Percentiles rank a stretch among this genome's conserved stretches.
Conservation (phyloP, 2,329 filamentous ascomycete genomes). For the Aspergillus ibericus region DNA sequence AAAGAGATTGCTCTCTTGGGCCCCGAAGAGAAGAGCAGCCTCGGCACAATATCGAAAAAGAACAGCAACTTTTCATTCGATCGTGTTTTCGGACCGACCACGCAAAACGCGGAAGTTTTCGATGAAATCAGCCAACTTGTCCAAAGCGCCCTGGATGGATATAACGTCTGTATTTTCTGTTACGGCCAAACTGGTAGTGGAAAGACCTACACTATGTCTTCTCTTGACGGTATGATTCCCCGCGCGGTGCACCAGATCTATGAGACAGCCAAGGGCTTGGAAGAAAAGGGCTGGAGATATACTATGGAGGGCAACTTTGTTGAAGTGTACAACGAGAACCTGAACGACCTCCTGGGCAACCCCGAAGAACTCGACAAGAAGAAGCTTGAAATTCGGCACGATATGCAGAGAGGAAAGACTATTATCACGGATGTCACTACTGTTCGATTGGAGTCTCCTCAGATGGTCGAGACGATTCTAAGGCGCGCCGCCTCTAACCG, state of each 20-base stretch:
- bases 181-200: slow-evolving; percentile 97
- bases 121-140: slow-evolving; percentile 96
- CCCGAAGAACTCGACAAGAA: slow-evolving; percentile 72
- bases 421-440: slow-evolving; percentile 77
- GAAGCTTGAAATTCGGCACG: slow-evolving; percentile 87
- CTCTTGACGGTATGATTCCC: slow-evolving; percentile 89
- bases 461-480: slow-evolving; percentile 77
- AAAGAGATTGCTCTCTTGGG: slow-evolving; percentile 84
- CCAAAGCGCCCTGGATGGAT: slow-evolving; percentile 92
- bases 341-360: slow-evolving; percentile 81
- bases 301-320: slow-evolving; percentile 93
- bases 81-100: slow-evolving; percentile 77
- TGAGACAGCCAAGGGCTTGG: slow-evolving; percentile 75
- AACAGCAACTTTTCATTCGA: slow-evolving; percentile 89
- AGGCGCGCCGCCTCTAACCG: slow-evolving; percentile 79
- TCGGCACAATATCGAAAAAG: slow-evolving; percentile 74
- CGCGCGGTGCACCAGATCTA: slow-evolving; percentile 92
- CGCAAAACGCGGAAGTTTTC: slow-evolving; percentile 83
- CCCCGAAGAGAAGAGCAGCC: slow-evolving; percentile 77
- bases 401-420: slow-evolving; percentile 77
- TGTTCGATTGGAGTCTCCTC: slow-evolving; percentile 73
- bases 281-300: slow-evolving; percentile 92
- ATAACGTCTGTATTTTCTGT: slow-evolving; percentile 98
- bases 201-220: slow-evolving; percentile 96
- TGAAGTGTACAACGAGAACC: slow-evolving; percentile 96